phyloP scores from a whole-genome alignment of 129 eudicot genomes.

The Flaveria robusta region DNA sequence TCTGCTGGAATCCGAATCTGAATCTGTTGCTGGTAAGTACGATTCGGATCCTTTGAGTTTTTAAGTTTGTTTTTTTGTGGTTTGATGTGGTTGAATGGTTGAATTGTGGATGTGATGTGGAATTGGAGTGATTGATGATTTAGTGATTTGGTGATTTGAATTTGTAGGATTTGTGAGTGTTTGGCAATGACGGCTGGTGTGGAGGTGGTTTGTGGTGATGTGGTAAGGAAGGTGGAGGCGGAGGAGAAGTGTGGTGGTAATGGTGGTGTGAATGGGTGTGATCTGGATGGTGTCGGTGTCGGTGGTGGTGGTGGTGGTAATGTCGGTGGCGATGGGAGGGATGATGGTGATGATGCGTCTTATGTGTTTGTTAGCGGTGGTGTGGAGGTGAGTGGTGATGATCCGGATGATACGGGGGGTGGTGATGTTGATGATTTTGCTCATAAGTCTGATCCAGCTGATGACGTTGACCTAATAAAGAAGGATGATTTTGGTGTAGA shows the following conservation, averaged over 20 bases:
- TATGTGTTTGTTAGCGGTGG: conserved; percentile 46
- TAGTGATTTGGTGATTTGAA: conserved; percentile 4
- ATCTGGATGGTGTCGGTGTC: conserved; percentile 38
- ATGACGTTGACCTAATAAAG: conserved; percentile 28
- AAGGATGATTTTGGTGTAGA: conserved; percentile 35
- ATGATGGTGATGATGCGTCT: conserved; percentile 38
- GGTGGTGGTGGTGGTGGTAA: conserved; percentile 37
- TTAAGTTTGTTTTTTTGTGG: conserved; percentile 4
- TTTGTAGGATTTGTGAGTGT: conserved; percentile 39
- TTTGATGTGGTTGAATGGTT: neutral
- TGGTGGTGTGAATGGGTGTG: conserved; percentile 26
- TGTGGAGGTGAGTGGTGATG: conserved; percentile 35
- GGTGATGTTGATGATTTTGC: conserved; percentile 14
- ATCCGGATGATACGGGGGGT: conserved; percentile 25
- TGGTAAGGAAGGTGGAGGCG: conserved; percentile 36
- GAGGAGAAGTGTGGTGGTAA: conserved; percentile 39
- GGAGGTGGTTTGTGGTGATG: conserved; percentile 39
- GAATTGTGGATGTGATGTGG: conserved; percentile 19
- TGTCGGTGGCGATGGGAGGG: conserved; percentile 42
- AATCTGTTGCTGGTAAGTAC: conserved; percentile 35
- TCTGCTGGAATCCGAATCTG: conserved; percentile 42
- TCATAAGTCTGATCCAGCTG: conserved; percentile 26
- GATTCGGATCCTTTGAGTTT: conserved; percentile 32
- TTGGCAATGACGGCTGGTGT: conserved; percentile 50
- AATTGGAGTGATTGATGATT: conserved; percentile 11